phyloP scores from a whole-genome alignment of 768 basidiomycete species.

The Suillus subaureus region DNA sequence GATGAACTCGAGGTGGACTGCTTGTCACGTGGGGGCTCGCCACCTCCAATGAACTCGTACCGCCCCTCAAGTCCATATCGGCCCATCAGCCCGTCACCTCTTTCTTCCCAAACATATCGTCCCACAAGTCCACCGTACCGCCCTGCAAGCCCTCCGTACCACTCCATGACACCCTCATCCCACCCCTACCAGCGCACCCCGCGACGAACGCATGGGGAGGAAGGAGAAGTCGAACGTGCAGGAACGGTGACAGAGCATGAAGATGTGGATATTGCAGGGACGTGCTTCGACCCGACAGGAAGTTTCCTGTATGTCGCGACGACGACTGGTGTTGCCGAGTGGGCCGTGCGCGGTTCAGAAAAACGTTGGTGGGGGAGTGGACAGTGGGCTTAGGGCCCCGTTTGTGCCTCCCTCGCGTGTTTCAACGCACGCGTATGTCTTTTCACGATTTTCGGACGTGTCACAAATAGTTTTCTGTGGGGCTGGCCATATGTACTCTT shows the following conservation, averaged over 20 bases:
- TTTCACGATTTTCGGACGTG: background rate
- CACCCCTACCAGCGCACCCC: constrained; percentile 1
- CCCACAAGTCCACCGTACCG: constrained; percentile 6
- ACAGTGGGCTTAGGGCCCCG: constrained; percentile 34
- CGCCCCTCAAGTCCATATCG: constrained; percentile 2
- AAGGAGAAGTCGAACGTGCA: constrained; percentile 1
- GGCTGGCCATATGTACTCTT: background rate
- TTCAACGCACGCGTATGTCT: background rate
- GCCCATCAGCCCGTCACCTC: constrained; percentile 35
- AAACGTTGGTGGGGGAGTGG: constrained; percentile 72
- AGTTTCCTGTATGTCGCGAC: constrained; percentile 70
- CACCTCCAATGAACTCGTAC: constrained; percentile 25
- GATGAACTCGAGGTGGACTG: constrained; percentile 56
- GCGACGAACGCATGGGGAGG: background rate
- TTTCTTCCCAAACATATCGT: background rate
- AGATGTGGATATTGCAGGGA: constrained; percentile 62
- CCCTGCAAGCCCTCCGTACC: constrained; percentile 18
- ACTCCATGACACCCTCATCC: background rate
- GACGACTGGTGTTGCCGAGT: constrained; percentile 70
- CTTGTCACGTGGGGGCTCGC: constrained; percentile 51
- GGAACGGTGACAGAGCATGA: background rate
- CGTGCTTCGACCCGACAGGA: constrained; percentile 74
- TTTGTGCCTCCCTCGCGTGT: background rate
- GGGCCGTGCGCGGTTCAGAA: constrained; percentile 70
- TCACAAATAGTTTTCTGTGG: background rate